Evolutionary conservation across 2,329 filamentous ascomycete species (phyloP), one percentile per base, ranked within the genome.

Genomic region (Coniosporium uncinatum): DNA sequence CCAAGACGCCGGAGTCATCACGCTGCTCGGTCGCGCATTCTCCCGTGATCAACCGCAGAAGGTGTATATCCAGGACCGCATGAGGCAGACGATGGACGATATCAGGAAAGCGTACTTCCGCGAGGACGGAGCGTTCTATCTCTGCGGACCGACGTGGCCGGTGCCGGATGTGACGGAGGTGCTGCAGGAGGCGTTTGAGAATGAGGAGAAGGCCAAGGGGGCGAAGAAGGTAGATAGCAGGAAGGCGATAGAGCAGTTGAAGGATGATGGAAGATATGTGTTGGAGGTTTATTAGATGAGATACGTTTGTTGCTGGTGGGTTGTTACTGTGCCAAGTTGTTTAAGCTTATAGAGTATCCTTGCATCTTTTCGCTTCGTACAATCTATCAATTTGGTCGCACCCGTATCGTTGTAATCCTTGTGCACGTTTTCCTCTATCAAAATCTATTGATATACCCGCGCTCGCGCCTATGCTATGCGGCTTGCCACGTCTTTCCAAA

Each of bases 71-170:
- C 93, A 98, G 68, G 89, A 98, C 66, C 79, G 86, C 47, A 76
- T 98, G 46, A 84, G 86, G 67, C 88, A 97, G 64, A 76, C 82
- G 39, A 82, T 86, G 44, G 78, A 86, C 55, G 81, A 95, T 54
- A 76, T 98, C 67, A 86, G 90, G 62, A 83, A 83, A 58, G 93
- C 88, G 4, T 96, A 93, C 67, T 90, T 98, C 63, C 98, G 98
- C 63, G 91, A 98, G 44, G 98, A 94, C 56, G 93, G 93, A n/a
- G n/a, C n/a, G n/a, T 98, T 98, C 71, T 98, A 98, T 67, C 83
- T 98, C 16, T 98, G 93, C 62, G 93, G 93, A 35, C 93, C 93
- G 22, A 98, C 93, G 1, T 98, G 93, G 93, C 93, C 93, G 13
- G 93, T 98, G 42, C 93, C 93, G 5, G 93, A 98, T 67, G 91